These are phyloP conservation scores for Tulasnella sp. DNA, from an alignment of 768 basidiomycete genomes.

Conservation along the genomic window DNA sequence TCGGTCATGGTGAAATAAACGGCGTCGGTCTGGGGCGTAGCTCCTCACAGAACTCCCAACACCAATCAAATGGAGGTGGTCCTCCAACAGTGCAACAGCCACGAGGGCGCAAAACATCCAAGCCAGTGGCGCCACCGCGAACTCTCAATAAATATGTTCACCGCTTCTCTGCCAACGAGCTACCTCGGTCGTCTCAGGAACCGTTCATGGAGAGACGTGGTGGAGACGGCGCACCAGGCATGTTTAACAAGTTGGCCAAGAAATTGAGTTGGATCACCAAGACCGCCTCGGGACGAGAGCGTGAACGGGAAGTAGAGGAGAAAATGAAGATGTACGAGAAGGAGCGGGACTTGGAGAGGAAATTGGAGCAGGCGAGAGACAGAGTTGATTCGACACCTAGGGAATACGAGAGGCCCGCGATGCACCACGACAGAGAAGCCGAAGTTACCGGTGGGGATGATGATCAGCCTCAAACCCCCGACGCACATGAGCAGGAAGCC, in stretches of 20 bases:
- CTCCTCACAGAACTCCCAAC: background rate
- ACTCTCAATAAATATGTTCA: conserved; percentile 1
- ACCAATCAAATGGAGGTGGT: background rate
- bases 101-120: conserved; percentile 7
- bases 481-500: too few relatives aligned
- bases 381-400: background rate
- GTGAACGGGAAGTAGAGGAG: conserved; percentile 13
- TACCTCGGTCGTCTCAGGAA: background rate
- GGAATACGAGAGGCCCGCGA: too few relatives aligned
- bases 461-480: too few relatives aligned
- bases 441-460: too few relatives aligned
- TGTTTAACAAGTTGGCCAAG: conserved; percentile 10
- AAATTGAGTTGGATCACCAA: conserved; percentile 14
- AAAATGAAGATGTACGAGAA: conserved; percentile 1
- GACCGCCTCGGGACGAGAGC: conserved; percentile 4
- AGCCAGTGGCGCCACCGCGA: background rate
- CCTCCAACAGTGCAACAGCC: background rate
- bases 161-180: background rate
- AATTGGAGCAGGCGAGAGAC: conserved; percentile 3
- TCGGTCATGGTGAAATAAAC: conserved; percentile 9
- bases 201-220: background rate
- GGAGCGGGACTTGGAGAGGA: conserved; percentile 10
- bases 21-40: conserved; percentile 6
- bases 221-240: background rate
- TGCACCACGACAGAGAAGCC: too few relatives aligned